Conservation (phyloP, 768 basidiomycete genomes). For the Suillus subaureus region DNA sequence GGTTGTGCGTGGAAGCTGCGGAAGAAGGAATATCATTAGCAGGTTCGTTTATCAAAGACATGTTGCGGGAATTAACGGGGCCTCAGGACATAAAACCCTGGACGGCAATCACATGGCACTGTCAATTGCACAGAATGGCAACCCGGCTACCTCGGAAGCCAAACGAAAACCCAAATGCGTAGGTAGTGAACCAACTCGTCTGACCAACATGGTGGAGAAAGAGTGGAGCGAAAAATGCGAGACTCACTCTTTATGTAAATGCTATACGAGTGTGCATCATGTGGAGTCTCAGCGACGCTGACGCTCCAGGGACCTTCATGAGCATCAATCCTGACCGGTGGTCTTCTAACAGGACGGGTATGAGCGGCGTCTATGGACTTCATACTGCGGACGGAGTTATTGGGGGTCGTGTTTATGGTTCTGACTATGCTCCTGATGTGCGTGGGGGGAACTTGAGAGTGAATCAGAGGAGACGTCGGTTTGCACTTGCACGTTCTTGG, state of each 20-base stretch:
- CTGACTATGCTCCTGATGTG: conserved; percentile 21
- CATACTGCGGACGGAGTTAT: conserved; percentile 40
- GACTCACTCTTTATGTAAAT: conserved; percentile 89
- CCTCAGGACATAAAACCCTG: conserved; percentile 14
- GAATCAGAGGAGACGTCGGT: conserved; percentile 38
- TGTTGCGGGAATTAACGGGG: conserved; percentile 17
- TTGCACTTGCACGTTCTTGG: conserved; percentile 39
- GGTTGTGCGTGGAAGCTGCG: conserved; percentile 85
- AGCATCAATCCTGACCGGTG: conserved; percentile 63
- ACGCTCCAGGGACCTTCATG: conserved; percentile 88
- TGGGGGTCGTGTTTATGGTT: conserved; percentile 16
- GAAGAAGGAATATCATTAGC: conserved; percentile 32
- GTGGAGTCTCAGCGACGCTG: conserved; percentile 83
- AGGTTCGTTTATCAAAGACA: conserved; percentile 19
- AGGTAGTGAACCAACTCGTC: conserved; percentile 19
- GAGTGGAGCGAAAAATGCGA: conserved; percentile 23
- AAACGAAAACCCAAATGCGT: conserved; percentile 22
- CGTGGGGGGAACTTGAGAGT: conserved; percentile 35
- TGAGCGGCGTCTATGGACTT: conserved; percentile 45
- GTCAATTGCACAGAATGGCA: conserved; percentile 20
- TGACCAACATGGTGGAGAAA: conserved; percentile 20
- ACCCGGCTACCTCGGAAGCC: conserved; percentile 30
- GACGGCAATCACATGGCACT: conserved; percentile 18
- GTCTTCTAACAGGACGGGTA: conserved; percentile 45
- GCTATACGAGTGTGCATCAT: conserved; percentile 68